Percentiles rank a stretch among this genome's conserved stretches.
These are phyloP conservation scores for Sarocladiaceae sp. DNA, from an alignment of 2,329 filamentous ascomycete species.

Conservation along the genomic window DNA sequence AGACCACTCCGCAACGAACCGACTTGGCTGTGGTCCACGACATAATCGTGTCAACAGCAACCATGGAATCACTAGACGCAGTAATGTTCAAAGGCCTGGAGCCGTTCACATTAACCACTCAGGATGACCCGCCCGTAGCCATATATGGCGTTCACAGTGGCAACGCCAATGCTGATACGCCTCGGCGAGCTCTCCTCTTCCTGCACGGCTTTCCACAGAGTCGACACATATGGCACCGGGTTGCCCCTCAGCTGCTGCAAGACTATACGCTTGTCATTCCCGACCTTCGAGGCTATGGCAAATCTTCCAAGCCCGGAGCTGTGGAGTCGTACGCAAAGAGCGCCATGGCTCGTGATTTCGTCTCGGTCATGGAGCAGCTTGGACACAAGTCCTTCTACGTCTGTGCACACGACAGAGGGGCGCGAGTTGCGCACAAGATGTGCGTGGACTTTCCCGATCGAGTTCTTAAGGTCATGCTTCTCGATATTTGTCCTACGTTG, in stretches of 20 bases:
- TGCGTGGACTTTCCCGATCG: constrained; percentile 40
- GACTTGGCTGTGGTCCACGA: too few species aligned
- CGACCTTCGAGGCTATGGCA: constrained; percentile 49
- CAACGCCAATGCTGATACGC: constrained; percentile 18
- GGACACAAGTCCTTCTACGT: constrained; percentile 38
- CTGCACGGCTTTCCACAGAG: constrained; percentile 51
- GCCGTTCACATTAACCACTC: constrained; percentile 32
- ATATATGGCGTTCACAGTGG: constrained; percentile 39
- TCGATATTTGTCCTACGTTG: constrained; percentile 53
- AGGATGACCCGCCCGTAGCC: constrained; percentile 29
- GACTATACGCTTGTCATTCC: constrained; percentile 39
- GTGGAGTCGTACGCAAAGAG: constrained; percentile 40
- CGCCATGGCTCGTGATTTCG: constrained; percentile 43
- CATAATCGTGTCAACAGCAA: too few species aligned
- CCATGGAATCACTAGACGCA: too few species aligned
- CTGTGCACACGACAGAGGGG: constrained; percentile 54
- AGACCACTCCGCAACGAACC: too few species aligned
- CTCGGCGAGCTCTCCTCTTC: constrained; percentile 39
- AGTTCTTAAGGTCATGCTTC: constrained; percentile 37
- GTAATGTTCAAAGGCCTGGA: constrained; percentile 36
- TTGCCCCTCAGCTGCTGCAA: constrained; percentile 33
- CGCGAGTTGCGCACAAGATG: constrained; percentile 50
- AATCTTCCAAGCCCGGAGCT: constrained; percentile 39
- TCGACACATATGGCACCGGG: constrained; percentile 46
- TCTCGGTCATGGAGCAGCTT: constrained; percentile 39